Evolutionary conservation across 148 eudicot species (phyloP), one percentile per base, ranked within the genome.

Genomic region (Simmondsia chinensis): DNA sequence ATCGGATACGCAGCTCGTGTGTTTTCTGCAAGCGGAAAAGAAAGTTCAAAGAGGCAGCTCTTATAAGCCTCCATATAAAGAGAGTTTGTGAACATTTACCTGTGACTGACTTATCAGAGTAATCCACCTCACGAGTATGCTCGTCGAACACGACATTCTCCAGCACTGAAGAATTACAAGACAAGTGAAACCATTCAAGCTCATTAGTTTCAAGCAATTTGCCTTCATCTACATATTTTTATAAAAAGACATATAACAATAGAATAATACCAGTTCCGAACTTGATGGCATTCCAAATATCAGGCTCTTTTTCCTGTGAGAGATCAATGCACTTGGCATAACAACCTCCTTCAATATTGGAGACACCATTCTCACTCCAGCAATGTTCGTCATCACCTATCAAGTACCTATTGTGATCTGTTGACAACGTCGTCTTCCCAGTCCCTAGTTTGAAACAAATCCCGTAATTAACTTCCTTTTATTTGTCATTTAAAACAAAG

Each of bases 131-230:
- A 23, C 96, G 70, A 3, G 78, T 80, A 66, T 75, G 94, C 59
- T 87, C 96, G 33, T 87, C 94, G 23, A 87, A 87, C 37, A 87
- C 96, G 49, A 87, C 96, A 48, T 87, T 83, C 65, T 87, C 96
- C 50, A 87, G 43, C 44, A 87, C 96, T 87, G 76, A 23, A 33
- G 1, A 32, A 55, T 20, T 6, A 20, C 9, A 5, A 47, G 7
- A n/a, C n/a, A n/a, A n/a, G n/a, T n/a, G n/a, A n/a, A n/a, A n/a
- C n/a, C n/a, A n/a, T n/a, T n/a, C 21, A 26, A 39, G 34, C 20
- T 5, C 9, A 0, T 37, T 8, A 25, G 21, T 12, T 3, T 33
- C 7, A 23, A 2, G 21, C 2, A 7, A 17, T 21, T 39, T 1
- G 5, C 54, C 31, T 31, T 12, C 9, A 29, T 14, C 41, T 22